Conservation (phyloP, 192 early-diverging fungal genomes). For the Coemansia sp. region DNA sequence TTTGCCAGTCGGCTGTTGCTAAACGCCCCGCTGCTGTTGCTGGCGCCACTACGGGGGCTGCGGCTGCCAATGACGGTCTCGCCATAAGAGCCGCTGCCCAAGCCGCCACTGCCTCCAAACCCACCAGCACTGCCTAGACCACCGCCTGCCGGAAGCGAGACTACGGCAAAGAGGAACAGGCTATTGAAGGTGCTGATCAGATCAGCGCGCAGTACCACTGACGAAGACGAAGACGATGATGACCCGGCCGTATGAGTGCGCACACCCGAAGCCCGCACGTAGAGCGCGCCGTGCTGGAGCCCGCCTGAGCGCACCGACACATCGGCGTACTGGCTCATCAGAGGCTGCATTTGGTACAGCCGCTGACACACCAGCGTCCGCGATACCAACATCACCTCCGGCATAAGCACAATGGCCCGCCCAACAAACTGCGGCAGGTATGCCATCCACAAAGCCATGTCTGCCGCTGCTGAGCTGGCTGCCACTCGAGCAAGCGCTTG, state of each 20-base stretch:
- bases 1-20: conserved; percentile 43
- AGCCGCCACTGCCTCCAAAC: background rate
- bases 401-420: conserved; percentile 40
- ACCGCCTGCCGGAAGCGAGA: conserved; percentile 31
- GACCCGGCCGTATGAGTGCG: conserved; percentile 1
- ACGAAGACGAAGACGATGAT: background rate
- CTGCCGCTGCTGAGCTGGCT: conserved; percentile 17
- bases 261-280: conserved; percentile 12
- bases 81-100: background rate
- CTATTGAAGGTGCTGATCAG: conserved; percentile 34
- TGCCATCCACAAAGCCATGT: conserved; percentile 34
- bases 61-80: conserved; percentile 13
- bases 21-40: background rate
- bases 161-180: conserved; percentile 42
- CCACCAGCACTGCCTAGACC: background rate
- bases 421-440: conserved; percentile 39
- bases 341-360: conserved; percentile 52
- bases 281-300: background rate
- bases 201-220: conserved; percentile 11
- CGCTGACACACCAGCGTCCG: conserved; percentile 48
- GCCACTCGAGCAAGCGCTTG: conserved; percentile 39
- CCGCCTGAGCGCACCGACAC: conserved; percentile 23
- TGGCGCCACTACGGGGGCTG: conserved; percentile 10
- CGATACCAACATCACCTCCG: conserved; percentile 43
- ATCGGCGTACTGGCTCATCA: conserved; percentile 53